Evolutionary conservation across 2,329 filamentous ascomycete genomes (phyloP), one percentile per base, ranked within the genome.

Genomic region (Penicillium sp.): DNA sequence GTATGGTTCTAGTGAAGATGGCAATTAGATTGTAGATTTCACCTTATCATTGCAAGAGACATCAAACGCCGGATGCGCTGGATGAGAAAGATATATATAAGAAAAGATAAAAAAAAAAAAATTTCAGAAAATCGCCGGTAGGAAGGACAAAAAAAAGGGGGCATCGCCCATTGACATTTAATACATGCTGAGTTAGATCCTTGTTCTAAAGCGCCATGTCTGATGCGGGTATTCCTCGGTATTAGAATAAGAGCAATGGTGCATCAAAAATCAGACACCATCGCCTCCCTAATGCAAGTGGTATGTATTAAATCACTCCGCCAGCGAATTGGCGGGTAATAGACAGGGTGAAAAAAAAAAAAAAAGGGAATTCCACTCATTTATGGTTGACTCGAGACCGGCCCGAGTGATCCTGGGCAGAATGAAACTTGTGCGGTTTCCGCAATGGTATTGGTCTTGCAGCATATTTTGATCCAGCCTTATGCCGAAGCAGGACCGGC

Each of bases 101-200:
- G n/a, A 23, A 29, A 45, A 61, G 55, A 50, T 42, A 44, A 59
- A 34, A 44, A 59, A 56, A 50, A 47, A n/a, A n/a, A n/a, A n/a
- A n/a, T n/a, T n/a, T n/a, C n/a, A n/a, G n/a, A n/a, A n/a, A 43
- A 59, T 53, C 62, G 62, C 62, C 63, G 56, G 44, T 57, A 62
- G 54, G 51, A 59, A 59, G 53, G 55, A 57, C 60, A 49, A 56
- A 47, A 23, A 23, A 23, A 5, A 5, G 23, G 23, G 23, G 58
- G 53, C 52, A 55, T 55, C 46, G 41, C 36, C 56, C 48, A 47
- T 45, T 43, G 35, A 42, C 35, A 29, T n/a, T 53, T 57, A 47
- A 44, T 53, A 43, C 58, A 61, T 62, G 61, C 51, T 58, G 51
- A 54, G 48, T 57, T 57, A 59, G 45, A 57, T 43, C 40, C 46